Percentiles rank a stretch among this genome's conserved stretches.
Evolutionary conservation across 192 early-diverging fungal species (phyloP).

Genomic region (Gigaspora rosea): DNA sequence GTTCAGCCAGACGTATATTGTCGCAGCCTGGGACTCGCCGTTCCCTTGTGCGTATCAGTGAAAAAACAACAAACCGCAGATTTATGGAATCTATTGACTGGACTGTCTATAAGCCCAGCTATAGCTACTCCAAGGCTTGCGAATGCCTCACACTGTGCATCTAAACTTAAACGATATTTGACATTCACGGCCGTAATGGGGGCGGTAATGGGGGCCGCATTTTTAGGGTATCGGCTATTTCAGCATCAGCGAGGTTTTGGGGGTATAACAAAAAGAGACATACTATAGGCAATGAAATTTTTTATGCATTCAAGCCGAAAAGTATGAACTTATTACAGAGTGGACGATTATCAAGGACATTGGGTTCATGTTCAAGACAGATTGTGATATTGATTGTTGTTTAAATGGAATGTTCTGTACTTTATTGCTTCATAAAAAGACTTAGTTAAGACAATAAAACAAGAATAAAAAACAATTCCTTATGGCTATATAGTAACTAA

Average conservation of each 20-base stretch:
- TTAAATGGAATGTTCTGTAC: too few relatives aligned
- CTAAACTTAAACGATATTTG: slow-evolving; percentile 38
- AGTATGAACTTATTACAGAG: too few relatives aligned
- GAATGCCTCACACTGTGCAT: slow-evolving; percentile 37
- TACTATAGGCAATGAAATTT: slow-evolving; percentile 1
- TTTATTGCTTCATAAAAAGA: too few relatives aligned
- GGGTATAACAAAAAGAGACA: slow-evolving; percentile 7
- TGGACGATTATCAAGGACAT: too few relatives aligned
- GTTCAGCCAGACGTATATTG: slow-evolving; percentile 95
- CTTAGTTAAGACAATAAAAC: too few relatives aligned
- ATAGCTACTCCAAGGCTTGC: slow-evolving; percentile 44
- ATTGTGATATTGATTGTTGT: too few relatives aligned
- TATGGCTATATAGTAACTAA: too few relatives aligned
- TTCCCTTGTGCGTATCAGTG: slow-evolving; percentile 91
- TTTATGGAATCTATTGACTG: slow-evolving; percentile 83
- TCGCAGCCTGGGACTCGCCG: slow-evolving; percentile 75
- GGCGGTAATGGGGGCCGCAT: slow-evolving; percentile 38
- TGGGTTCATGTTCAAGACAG: too few relatives aligned
- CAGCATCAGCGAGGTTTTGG: slow-evolving; percentile 37
- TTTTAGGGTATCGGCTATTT: slow-evolving; percentile 42
- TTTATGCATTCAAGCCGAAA: not conserved
- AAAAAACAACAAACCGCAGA: slow-evolving; percentile 84
- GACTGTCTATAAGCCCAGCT: slow-evolving; percentile 79
- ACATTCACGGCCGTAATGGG: slow-evolving; percentile 44
- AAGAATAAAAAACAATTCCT: too few relatives aligned